These are phyloP conservation scores for Beauveria sp. DNA, from an alignment of 2,329 filamentous ascomycete species.

Conservation along the genomic window DNA sequence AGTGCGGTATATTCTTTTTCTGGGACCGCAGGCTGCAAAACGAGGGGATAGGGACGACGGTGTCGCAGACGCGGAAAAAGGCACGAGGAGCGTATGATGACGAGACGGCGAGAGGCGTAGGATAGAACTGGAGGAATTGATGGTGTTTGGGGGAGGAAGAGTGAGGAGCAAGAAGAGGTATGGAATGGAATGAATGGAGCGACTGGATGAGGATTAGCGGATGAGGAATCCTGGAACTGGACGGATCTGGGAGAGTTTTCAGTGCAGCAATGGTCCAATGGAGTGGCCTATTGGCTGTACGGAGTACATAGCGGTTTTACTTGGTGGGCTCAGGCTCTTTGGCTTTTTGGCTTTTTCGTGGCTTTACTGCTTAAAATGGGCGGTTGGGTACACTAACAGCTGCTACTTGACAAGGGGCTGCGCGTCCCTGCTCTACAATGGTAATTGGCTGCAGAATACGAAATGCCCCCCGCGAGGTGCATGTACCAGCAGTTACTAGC, in stretches of 20 bases:
- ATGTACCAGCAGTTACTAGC: neutral
- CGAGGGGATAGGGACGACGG: neutral
- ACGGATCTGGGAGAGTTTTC: neutral
- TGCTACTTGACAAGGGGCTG: neutral
- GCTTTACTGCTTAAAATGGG: neutral
- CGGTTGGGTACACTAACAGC: neutral
- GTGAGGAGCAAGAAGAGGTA: neutral
- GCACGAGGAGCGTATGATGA: neutral
- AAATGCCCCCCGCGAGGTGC: neutral
- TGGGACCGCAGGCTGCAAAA: neutral
- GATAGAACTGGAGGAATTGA: neutral
- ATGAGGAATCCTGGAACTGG: slow-evolving; percentile 7
- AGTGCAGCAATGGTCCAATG: neutral
- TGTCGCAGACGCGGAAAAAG: neutral
- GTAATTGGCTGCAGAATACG: too few species aligned
- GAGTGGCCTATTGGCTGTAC: neutral
- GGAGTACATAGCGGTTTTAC: too few species aligned
- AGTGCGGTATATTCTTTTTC: neutral
- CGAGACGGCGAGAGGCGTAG: neutral
- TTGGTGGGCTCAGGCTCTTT: too few species aligned
- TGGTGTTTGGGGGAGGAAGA: neutral
- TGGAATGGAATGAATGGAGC: neutral
- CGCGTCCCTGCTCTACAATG: neutral
- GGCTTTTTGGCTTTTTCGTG: neutral
- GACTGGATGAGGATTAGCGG: neutral